Evolutionary conservation across 306 rosid species (phyloP).

Genomic region (Quercus parvula): DNA sequence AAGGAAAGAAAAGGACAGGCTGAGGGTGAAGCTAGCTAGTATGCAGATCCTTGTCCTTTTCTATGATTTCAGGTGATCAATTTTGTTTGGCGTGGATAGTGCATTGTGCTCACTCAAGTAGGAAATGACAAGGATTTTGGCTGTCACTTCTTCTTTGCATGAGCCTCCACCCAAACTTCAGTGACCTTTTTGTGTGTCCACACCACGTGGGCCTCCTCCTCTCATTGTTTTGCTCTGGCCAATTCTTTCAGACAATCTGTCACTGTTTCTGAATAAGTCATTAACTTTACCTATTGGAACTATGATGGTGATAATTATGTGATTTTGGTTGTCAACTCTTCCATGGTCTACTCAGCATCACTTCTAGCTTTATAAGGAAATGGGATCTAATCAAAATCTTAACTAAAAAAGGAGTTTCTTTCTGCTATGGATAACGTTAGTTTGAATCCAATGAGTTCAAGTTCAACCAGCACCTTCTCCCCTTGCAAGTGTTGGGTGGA

Average conservation of each 20-base stretch:
- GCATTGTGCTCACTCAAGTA: conserved; percentile 33
- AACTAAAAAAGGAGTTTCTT: background rate
- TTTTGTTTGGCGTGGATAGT: conserved; percentile 33
- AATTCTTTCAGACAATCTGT: conserved; percentile 3
- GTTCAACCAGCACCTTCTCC: no score
- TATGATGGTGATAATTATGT: background rate
- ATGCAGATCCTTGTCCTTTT: background rate
- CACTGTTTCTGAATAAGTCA: background rate
- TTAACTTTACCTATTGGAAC: conserved; percentile 26
- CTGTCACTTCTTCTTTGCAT: conserved; percentile 31
- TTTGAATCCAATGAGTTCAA: background rate
- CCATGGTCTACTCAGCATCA: background rate
- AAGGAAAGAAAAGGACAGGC: background rate
- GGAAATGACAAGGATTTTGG: conserved; percentile 36
- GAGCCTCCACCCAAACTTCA: conserved; percentile 27
- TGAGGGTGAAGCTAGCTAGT: background rate
- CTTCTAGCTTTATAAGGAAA: background rate
- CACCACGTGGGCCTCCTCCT: conserved; percentile 33
- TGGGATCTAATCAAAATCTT: background rate
- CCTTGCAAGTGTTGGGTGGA: no score
- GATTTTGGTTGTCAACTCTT: background rate
- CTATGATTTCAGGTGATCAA: conserved; percentile 4
- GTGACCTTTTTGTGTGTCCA: conserved; percentile 21
- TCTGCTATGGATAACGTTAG: background rate
- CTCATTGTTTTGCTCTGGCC: conserved; percentile 19